Evolutionary conservation across 2,329 filamentous ascomycete species (phyloP).

Genomic region (Botrytis sinoallii): DNA sequence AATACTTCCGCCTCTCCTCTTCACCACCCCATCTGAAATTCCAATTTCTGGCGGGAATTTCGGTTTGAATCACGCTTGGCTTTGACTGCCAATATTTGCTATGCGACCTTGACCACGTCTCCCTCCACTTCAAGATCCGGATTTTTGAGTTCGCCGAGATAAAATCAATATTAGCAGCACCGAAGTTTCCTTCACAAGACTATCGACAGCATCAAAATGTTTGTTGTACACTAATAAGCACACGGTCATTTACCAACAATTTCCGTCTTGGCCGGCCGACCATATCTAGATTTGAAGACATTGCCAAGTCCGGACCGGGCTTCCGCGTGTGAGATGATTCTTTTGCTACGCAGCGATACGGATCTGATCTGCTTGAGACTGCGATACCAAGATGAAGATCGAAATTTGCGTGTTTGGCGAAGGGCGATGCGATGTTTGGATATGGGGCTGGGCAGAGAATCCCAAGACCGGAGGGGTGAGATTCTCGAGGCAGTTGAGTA

Average conservation of each 20-base stretch:
- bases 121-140: background rate
- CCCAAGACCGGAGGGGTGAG: background rate
- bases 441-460: background rate
- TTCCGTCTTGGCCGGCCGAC: background rate
- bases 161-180: background rate
- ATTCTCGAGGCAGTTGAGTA: constrained; percentile 7
- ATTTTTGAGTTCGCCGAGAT: background rate
- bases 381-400: background rate
- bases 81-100: background rate
- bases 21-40: background rate
- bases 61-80: background rate
- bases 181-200: background rate
- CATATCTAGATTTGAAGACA: constrained; percentile 3
- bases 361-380: background rate
- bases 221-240: background rate
- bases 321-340: background rate
- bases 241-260: background rate
- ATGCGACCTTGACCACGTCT: background rate
- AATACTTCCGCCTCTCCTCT: background rate
- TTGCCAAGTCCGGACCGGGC: constrained; percentile 13
- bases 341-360: background rate
- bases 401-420: background rate
- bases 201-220: background rate
- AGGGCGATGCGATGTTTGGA: background rate
- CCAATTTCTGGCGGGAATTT: background rate